These are phyloP conservation scores for Cucurbitaria berberidis DNA, from an alignment of 2,329 filamentous ascomycete genomes.

Conservation along the genomic window DNA sequence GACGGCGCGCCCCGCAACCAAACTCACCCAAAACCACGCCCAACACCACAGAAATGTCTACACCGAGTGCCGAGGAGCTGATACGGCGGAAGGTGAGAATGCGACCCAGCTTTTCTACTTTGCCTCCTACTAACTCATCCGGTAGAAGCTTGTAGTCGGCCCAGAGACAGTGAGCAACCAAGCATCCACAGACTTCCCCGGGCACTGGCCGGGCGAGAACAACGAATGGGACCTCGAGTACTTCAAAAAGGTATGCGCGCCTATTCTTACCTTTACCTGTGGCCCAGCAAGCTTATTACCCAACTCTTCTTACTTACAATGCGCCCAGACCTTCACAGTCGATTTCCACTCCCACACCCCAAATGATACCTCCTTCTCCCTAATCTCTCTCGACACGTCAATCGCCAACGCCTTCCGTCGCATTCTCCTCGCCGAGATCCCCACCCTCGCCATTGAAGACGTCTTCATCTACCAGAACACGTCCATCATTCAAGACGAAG, in stretches of 20 bases:
- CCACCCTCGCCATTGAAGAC: conserved; percentile 90
- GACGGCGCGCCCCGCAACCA: conserved; percentile 24
- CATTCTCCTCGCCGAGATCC: conserved; percentile 92
- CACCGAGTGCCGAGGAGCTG: conserved; percentile 58
- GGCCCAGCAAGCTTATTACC: background rate
- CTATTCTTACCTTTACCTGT: background rate
- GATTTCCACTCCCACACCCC: conserved; percentile 83
- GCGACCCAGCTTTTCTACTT: conserved; percentile 14
- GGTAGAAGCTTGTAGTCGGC: conserved; percentile 82
- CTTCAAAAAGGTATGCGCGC: conserved; percentile 64
- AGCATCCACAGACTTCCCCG: conserved; percentile 88
- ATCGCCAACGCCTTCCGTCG: conserved; percentile 97
- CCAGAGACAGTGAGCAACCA: conserved; percentile 90
- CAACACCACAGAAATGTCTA: conserved; percentile 50
- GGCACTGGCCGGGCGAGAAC: conserved; percentile 88
- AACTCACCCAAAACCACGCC: conserved; percentile 17
- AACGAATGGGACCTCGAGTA: conserved; percentile 76
- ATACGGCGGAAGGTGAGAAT: conserved; percentile 65
- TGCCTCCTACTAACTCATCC: conserved; percentile 14
- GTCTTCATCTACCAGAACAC: conserved; percentile 97
- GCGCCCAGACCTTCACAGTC: conserved; percentile 68
- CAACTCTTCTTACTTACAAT: background rate
- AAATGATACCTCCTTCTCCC: conserved; percentile 83
- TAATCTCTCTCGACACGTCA: conserved; percentile 88
- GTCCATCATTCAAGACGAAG: conserved; percentile 96